Conservation (phyloP, 1,284 basidiomycete genomes). For the Tetrapyrgos nigripes region DNA sequence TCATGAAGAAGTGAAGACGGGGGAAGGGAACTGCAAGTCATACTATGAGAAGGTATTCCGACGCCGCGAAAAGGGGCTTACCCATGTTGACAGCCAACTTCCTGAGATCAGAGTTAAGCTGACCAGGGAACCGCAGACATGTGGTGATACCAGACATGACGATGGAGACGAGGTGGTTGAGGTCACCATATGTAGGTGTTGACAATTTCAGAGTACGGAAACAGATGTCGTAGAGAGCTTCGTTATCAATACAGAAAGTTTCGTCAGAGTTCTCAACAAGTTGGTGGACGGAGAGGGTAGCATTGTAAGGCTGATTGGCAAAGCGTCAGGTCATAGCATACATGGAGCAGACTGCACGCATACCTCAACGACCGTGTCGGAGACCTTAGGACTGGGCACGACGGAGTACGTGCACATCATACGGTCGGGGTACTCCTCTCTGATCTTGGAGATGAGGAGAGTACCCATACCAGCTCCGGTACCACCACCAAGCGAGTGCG, state of each 20-base stretch:
- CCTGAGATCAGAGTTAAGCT: slow-evolving; percentile 96
- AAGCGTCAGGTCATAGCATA: slow-evolving; percentile 13
- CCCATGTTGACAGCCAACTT: slow-evolving; percentile 99
- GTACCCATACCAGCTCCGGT: slow-evolving; percentile 95
- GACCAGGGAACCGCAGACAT: slow-evolving; percentile 97
- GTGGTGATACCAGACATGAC: slow-evolving; percentile 99
- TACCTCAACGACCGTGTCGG: slow-evolving; percentile 96
- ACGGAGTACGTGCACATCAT: slow-evolving; percentile 99
- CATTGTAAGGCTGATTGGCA: slow-evolving; percentile 96
- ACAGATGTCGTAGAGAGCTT: slow-evolving; percentile 98
- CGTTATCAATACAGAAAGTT: slow-evolving; percentile 97
- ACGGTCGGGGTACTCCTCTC: slow-evolving; percentile 93
- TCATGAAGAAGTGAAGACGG: slow-evolving; percentile 99
- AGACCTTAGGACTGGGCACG: slow-evolving; percentile 95
- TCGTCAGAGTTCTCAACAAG: slow-evolving; percentile 97
- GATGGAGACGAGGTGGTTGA: slow-evolving; percentile 96
- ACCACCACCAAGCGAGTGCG: slow-evolving; percentile 97
- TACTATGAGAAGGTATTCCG: not conserved
- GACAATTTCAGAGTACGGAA: slow-evolving; percentile 95
- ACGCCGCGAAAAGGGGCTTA: slow-evolving; percentile 40
- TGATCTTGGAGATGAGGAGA: slow-evolving; percentile 89
- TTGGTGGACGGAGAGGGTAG: slow-evolving; percentile 93
- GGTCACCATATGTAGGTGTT: slow-evolving; percentile 94
- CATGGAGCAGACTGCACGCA: slow-evolving; percentile 15
- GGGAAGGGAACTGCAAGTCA: slow-evolving; percentile 85